Evolutionary conservation across 495 filamentous ascomycete species (phyloP).

Genomic region (Aspergillus coremiiformis): DNA sequence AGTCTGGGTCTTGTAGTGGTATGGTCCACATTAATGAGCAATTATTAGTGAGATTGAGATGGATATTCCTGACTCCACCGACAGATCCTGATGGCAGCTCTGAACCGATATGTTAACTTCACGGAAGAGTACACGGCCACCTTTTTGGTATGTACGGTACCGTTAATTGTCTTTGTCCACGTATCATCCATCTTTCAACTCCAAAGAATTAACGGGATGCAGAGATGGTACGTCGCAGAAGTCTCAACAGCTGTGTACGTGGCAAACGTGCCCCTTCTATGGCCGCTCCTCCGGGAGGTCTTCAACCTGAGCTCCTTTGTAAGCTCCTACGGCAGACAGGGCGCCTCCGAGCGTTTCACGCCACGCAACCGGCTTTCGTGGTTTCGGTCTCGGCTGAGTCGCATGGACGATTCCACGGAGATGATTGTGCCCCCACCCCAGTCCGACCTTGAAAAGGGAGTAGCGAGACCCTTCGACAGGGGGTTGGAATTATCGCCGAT

Average conservation of each 20-base stretch:
- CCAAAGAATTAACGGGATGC: not conserved
- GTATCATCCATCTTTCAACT: not conserved
- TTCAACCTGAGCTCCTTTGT: conserved; percentile 19
- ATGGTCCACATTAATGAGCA: no score
- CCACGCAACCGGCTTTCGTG: not conserved
- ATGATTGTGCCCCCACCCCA: not conserved
- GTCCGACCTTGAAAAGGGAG: not conserved
- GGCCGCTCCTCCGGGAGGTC: conserved; percentile 39
- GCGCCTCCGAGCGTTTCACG: not conserved
- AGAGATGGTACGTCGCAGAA: conserved; percentile 48
- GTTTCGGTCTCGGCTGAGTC: not conserved
- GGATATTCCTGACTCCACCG: not conserved
- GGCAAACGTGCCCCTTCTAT: conserved; percentile 47
- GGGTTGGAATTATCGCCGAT: not conserved
- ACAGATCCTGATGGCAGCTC: not conserved
- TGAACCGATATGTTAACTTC: not conserved
- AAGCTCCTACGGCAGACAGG: not conserved
- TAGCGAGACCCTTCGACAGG: not conserved
- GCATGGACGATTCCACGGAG: not conserved
- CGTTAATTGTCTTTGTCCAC: not conserved
- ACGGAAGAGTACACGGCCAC: not conserved
- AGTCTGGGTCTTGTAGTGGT: not conserved
- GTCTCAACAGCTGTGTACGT: conserved; percentile 45
- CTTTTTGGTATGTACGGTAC: not conserved
- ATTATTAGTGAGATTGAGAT: no score